Percentiles rank a stretch among this genome's conserved stretches.
Conservation (phyloP, 202 grass and related monocot species). For the Schoenoplectus triqueter region DNA sequence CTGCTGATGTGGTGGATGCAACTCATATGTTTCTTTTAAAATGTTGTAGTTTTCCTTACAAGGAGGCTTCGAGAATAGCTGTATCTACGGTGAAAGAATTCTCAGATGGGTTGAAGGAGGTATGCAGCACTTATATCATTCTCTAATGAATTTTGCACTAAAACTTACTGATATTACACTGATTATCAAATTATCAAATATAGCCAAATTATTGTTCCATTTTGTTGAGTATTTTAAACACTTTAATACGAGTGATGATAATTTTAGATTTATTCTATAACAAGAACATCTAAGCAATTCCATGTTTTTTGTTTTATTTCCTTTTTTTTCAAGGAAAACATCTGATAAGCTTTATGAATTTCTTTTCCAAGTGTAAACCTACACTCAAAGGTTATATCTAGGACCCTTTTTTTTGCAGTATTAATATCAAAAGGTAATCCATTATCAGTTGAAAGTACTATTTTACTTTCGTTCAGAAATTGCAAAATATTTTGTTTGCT, state of each 20-base stretch:
- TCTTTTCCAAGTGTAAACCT: neutral
- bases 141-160: neutral
- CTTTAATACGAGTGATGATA: neutral
- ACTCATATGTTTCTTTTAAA: slow-evolving; percentile 42
- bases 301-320: too few relatives aligned
- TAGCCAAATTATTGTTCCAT: neutral
- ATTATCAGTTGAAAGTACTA: neutral
- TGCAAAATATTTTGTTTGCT: neutral
- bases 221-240: neutral
- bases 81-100: slow-evolving; percentile 67
- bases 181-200: neutral
- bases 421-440: neutral
- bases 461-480: neutral
- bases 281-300: neutral
- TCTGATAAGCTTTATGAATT: neutral
- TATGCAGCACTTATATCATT: neutral
- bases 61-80: slow-evolving; percentile 88
- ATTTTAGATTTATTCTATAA: neutral
- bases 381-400: neutral
- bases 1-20: neutral
- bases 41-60: slow-evolving; percentile 61
- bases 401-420: neutral
- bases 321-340: too few relatives aligned
- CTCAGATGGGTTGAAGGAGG: slow-evolving; percentile 80
- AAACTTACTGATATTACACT: neutral